These are phyloP conservation scores for Artomyces pyxidatus DNA, from an alignment of 768 basidiomycete species.

Conservation along the genomic window DNA sequence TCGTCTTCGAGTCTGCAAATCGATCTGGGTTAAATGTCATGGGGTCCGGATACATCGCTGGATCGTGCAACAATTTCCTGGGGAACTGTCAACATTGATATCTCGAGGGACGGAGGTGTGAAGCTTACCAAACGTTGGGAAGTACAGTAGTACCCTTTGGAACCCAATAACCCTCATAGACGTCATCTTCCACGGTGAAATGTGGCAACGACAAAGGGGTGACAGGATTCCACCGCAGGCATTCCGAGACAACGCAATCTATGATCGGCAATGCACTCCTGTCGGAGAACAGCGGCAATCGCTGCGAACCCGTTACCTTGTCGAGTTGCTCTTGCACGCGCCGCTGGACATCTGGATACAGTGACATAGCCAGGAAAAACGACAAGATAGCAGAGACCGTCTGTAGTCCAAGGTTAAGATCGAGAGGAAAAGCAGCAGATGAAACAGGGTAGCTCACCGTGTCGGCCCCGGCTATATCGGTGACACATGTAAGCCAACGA, in stretches of 20 bases:
- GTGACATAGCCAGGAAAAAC: constrained; percentile 47
- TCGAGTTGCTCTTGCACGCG: constrained; percentile 48
- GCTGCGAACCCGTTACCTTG: constrained; percentile 31
- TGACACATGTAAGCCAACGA: constrained; percentile 1
- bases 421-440: not conserved
- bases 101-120: no score
- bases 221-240: constrained; percentile 37
- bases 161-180: constrained; percentile 35
- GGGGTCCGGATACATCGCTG: constrained; percentile 31
- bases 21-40: constrained; percentile 31
- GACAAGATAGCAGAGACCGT: constrained; percentile 41
- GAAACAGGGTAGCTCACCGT: constrained; percentile 14
- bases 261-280: constrained; percentile 36
- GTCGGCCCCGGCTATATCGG: constrained; percentile 26
- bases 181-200: constrained; percentile 29
- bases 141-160: constrained; percentile 30
- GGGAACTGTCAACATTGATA: no score
- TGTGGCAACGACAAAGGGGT: constrained; percentile 22
- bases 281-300: constrained; percentile 37
- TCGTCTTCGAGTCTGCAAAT: constrained; percentile 23
- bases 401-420: constrained; percentile 27
- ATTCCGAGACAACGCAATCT: constrained; percentile 25
- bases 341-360: constrained; percentile 40
- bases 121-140: constrained; percentile 10
- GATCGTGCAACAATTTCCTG: constrained; percentile 37